These are phyloP conservation scores for Elsinoe fawcettii DNA, from an alignment of 2,329 filamentous ascomycete species.

Conservation along the genomic window DNA sequence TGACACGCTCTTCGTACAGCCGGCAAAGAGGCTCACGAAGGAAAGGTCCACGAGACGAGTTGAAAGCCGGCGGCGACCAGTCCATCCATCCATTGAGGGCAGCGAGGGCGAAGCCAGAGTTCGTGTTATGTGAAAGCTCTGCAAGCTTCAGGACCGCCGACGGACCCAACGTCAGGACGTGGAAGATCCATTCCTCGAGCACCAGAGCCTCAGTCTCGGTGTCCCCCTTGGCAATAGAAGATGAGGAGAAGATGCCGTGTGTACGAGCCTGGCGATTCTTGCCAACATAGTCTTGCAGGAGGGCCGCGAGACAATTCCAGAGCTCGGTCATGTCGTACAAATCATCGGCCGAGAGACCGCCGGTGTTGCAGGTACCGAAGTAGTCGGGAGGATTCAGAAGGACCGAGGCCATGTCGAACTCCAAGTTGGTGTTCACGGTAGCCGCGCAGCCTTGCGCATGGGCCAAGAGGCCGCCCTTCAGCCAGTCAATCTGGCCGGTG, in stretches of 20 bases:
- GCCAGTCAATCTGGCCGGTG: conserved; percentile 54
- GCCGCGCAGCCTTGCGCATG: conserved; percentile 39
- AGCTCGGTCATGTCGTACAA: conserved; percentile 59
- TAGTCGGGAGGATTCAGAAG: conserved; percentile 49
- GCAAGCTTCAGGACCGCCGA: conserved; percentile 48
- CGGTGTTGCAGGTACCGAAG: conserved; percentile 51
- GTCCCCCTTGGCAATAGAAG: conserved; percentile 40
- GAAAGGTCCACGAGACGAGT: conserved; percentile 47
- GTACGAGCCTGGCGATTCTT: conserved; percentile 47
- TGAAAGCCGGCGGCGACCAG: conserved; percentile 45
- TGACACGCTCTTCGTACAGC: conserved; percentile 49
- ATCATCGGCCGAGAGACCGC: conserved; percentile 47
- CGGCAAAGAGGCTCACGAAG: conserved; percentile 54
- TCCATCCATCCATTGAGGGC: conserved; percentile 47
- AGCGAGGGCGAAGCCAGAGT: conserved; percentile 46
- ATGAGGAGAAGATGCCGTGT: conserved; percentile 48
- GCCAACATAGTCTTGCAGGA: conserved; percentile 50
- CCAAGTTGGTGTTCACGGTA: conserved; percentile 40
- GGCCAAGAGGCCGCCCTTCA: conserved; percentile 49
- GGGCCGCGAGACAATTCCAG: conserved; percentile 52
- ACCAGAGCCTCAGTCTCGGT: conserved; percentile 46
- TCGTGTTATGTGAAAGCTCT: conserved; percentile 29
- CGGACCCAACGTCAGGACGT: conserved; percentile 53
- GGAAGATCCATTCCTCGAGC: conserved; percentile 55
- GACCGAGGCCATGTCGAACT: conserved; percentile 45